phyloP scores from a whole-genome alignment of 2,329 filamentous ascomycete species.

The Alternaria triticina region DNA sequence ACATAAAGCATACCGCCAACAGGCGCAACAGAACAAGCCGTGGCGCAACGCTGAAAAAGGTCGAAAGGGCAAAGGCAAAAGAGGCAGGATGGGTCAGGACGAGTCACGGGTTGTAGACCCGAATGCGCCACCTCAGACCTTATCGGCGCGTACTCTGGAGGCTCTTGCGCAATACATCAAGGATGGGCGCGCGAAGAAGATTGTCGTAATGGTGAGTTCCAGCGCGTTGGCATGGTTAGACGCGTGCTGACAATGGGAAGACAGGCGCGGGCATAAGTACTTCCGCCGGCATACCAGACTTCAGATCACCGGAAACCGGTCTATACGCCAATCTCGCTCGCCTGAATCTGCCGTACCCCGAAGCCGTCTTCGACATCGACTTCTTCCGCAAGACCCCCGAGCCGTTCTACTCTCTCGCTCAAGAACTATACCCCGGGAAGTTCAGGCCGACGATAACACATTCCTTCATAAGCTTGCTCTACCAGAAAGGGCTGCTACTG shows the following conservation, averaged over 20 bases:
- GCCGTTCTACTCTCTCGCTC: conserved; percentile 91
- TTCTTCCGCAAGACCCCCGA: conserved; percentile 85
- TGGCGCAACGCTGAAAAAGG: conserved; percentile 38
- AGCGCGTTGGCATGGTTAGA: not conserved
- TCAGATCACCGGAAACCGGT: conserved; percentile 89
- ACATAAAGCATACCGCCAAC: conserved; percentile 53
- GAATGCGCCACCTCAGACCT: conserved; percentile 66
- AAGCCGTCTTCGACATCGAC: conserved; percentile 91
- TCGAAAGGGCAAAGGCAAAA: conserved; percentile 30
- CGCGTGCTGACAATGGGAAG: conserved; percentile 30
- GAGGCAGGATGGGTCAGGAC: conserved; percentile 82
- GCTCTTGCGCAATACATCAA: conserved; percentile 83
- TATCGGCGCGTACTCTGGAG: conserved; percentile 72
- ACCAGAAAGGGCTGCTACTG: conserved; percentile 76
- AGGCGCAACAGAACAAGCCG: conserved; percentile 41
- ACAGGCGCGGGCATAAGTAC: conserved; percentile 90
- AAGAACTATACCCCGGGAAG: conserved; percentile 89
- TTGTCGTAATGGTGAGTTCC: conserved; percentile 76
- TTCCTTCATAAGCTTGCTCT: conserved; percentile 82
- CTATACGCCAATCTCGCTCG: conserved; percentile 91
- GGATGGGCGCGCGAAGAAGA: conserved; percentile 67
- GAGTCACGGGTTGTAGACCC: conserved; percentile 74
- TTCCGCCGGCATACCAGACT: conserved; percentile 81
- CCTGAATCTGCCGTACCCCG: conserved; percentile 83
- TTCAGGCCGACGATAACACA: conserved; percentile 90